Evolutionary conservation across 441 rosid genomes (phyloP).

Genomic region (Hura crepitans): DNA sequence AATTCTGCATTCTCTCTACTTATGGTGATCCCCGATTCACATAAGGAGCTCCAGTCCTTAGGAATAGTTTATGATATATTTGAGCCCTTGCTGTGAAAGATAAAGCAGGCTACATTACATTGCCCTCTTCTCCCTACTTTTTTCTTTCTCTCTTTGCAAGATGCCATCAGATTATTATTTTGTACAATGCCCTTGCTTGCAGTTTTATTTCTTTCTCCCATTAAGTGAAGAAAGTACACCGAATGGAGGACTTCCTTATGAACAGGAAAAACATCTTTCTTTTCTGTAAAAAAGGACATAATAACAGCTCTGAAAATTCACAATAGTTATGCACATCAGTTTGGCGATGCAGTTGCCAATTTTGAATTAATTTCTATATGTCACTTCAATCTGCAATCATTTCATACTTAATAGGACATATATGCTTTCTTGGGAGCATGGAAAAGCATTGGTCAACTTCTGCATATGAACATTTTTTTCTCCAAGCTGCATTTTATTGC

Average conservation of each 20-base stretch:
- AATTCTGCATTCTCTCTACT: not conserved
- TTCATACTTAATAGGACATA: not conserved
- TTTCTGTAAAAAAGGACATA: not conserved
- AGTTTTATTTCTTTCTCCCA: not conserved
- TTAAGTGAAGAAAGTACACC: not conserved
- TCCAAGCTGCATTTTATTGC: not conserved
- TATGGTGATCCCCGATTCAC: not conserved
- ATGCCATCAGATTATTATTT: not conserved
- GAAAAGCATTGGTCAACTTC: not conserved
- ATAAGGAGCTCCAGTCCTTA: not conserved
- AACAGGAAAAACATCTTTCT: not conserved
- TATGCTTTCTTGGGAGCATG: not conserved
- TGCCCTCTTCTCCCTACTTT: not conserved
- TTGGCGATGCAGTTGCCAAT: not conserved
- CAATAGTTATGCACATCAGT: not conserved
- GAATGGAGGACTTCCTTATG: too few species aligned
- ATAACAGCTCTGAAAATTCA: not conserved
- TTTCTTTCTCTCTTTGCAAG: not conserved
- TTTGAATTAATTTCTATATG: not conserved
- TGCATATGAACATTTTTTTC: not conserved
- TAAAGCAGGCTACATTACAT: not conserved
- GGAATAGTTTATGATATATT: not conserved
- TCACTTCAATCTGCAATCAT: conserved; percentile 1
- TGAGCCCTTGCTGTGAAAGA: not conserved
- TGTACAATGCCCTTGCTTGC: not conserved